These are phyloP conservation scores for Colletotrichum sp. DNA, from an alignment of 2,329 filamentous ascomycete species.

Conservation along the genomic window DNA sequence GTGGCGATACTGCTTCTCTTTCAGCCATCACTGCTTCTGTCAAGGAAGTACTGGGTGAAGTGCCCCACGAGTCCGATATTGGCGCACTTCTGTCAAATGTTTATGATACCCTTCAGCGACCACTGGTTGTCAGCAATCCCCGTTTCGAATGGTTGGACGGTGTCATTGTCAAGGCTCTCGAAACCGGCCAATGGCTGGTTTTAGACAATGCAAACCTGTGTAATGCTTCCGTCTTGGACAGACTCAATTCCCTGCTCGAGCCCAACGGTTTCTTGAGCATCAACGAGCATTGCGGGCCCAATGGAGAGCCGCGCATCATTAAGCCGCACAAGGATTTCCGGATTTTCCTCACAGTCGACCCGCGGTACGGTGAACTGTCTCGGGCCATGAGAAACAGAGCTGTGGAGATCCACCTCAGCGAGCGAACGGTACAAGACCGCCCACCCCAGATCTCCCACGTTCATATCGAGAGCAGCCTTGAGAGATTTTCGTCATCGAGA, in stretches of 20 bases:
- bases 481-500: constrained; percentile 48
- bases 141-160: constrained; percentile 97
- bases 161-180: constrained; percentile 84
- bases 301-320: constrained; percentile 82
- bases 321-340: constrained; percentile 86
- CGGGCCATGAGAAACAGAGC: constrained; percentile 96
- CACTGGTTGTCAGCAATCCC: constrained; percentile 70
- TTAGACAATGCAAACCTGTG: constrained; percentile 98
- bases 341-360: constrained; percentile 92
- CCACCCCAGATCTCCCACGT: constrained; percentile 44
- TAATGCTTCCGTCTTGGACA: constrained; percentile 91
- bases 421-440: constrained; percentile 36
- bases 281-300: constrained; percentile 87
- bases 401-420: constrained; percentile 82
- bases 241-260: constrained; percentile 92
- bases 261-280: constrained; percentile 87
- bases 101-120: constrained; percentile 54
- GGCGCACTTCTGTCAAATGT: constrained; percentile 53
- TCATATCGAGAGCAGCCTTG: constrained; percentile 54
- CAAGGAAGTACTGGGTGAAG: constrained; percentile 41
- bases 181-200: constrained; percentile 89
- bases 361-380: constrained; percentile 90
- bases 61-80: constrained; percentile 51
- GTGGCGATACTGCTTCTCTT: constrained; percentile 43
- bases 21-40: constrained; percentile 42